Evolutionary conservation across 2,329 filamentous ascomycete species (phyloP), one percentile per base, ranked within the genome.

Genomic region (Diaporthe vexans): DNA sequence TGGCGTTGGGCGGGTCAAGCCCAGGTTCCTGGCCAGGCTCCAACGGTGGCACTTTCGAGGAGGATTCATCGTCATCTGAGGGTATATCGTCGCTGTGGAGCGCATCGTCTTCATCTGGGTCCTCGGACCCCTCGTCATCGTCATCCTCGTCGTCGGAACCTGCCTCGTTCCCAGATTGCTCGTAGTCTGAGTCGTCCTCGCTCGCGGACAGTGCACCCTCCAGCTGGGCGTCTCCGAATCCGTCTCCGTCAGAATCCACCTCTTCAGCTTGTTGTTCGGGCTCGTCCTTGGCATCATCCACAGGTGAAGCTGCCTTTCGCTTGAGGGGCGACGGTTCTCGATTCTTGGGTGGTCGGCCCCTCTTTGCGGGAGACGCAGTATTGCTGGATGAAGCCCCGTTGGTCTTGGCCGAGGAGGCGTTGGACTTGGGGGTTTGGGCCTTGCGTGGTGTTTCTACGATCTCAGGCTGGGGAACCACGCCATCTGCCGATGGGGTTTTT

Each of bases 181-280:
- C 88, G 58, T 88, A 88, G 74, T 90, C 86, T 59, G 88, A 88
- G 74, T 90, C 90, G 74, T 90, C 87, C 74, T 92, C 88, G 77
- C 86, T 88, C 77, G 88, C 85, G 40, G 88, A 90, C 74, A 91
- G 81, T 67, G 91, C 87, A 40, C 88, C 90, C 73, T 91, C 88
- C 21, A 91, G 83, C 59, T 88, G 82, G 43, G 85, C 86, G 72
- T 88, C 86, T 71, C 83, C 85, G 75, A 93, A 89, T 77, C 93
- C 91, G 77, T 91, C 88, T 43, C 91, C 63, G 33, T 68, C 91
- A 29, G 89, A 91, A 3, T 86, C 70, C 48, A 21, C 69, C 0
- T 59, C 56, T 29, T 57, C 61, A 21, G 29, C 40, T 51, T 70
- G 35, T 26, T 43, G 26, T 26, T 72, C 35, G 1, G 58, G 6